A percentile compares a stretch with the other conserved stretches of the same genome.
These are phyloP conservation scores for Quercus tomentella DNA, from an alignment of 331 rosid species.

Conservation along the genomic window DNA sequence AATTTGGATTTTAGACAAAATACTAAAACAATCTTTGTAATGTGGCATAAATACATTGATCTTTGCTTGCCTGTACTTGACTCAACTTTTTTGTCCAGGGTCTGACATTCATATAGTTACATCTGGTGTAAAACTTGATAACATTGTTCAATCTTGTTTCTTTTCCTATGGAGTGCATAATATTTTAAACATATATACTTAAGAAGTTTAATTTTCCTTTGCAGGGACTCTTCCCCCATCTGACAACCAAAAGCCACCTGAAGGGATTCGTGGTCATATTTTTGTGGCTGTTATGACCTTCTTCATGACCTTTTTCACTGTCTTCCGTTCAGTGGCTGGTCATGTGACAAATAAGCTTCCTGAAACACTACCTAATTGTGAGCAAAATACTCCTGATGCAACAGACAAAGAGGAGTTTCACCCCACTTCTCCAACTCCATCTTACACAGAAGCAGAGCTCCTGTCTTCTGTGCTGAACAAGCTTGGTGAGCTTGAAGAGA, in stretches of 20 bases:
- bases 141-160: not conserved
- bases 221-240: conserved; percentile 56
- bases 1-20: too few relatives aligned
- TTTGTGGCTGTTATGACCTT: conserved; percentile 58
- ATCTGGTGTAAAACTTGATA: not conserved
- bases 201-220: conserved; percentile 14
- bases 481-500: conserved; percentile 86
- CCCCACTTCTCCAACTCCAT: conserved; percentile 41
- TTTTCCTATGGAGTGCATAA: not conserved
- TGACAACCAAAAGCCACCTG: conserved; percentile 36
- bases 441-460: conserved; percentile 36
- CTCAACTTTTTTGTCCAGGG: not conserved
- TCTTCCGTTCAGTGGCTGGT: conserved; percentile 40
- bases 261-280: conserved; percentile 49
- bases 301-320: conserved; percentile 48
- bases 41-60: not conserved
- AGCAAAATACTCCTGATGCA: conserved; percentile 30
- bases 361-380: conserved; percentile 22
- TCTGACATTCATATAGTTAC: not conserved
- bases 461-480: conserved; percentile 61
- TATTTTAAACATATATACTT: not conserved
- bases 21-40: not conserved
- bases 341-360: conserved; percentile 53
- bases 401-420: conserved; percentile 31
- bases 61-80: not conserved